Evolutionary conservation across 768 basidiomycete species (phyloP).

Genomic region (Pisolithus marmoratus): DNA sequence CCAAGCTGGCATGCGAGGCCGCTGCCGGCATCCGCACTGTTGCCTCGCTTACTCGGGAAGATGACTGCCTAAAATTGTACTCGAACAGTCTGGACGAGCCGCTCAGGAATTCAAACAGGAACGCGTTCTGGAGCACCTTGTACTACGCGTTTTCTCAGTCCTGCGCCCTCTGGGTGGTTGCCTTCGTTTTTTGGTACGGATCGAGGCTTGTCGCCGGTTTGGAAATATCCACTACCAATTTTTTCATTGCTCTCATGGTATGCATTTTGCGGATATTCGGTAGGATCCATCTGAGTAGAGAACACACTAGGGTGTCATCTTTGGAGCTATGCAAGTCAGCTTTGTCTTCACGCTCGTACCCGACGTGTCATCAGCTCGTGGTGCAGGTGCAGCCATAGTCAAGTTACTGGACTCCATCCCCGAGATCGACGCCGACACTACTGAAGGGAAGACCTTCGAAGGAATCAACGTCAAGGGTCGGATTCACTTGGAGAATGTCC

Average conservation of each 20-base stretch:
- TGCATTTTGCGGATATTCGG: not conserved
- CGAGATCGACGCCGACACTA: slow-evolving; percentile 76
- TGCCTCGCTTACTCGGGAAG: slow-evolving; percentile 80
- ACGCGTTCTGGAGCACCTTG: slow-evolving; percentile 55
- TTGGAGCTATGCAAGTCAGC: slow-evolving; percentile 83
- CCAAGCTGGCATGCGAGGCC: slow-evolving; percentile 89
- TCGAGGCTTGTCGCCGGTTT: slow-evolving; percentile 50
- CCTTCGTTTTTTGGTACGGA: slow-evolving; percentile 79
- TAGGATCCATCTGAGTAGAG: not conserved
- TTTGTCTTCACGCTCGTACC: slow-evolving; percentile 83
- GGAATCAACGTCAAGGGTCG: slow-evolving; percentile 47
- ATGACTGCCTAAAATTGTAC: slow-evolving; percentile 65
- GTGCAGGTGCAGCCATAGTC: slow-evolving; percentile 72
- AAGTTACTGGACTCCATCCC: slow-evolving; percentile 67
- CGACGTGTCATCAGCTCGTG: slow-evolving; percentile 79
- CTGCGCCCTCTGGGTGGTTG: slow-evolving; percentile 73
- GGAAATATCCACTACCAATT: slow-evolving; percentile 52
- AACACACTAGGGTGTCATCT: slow-evolving; percentile 57
- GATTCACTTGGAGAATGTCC: slow-evolving; percentile 72
- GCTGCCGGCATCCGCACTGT: slow-evolving; percentile 89
- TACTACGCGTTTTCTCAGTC: slow-evolving; percentile 75
- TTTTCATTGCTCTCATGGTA: slow-evolving; percentile 84
- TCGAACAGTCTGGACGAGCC: slow-evolving; percentile 68
- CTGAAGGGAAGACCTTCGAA: slow-evolving; percentile 51
- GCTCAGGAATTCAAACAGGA: slow-evolving; percentile 55